Evolutionary conservation across 331 rosid species (phyloP), one percentile per base, ranked within the genome.

Genomic region (Saraca asoca): DNA sequence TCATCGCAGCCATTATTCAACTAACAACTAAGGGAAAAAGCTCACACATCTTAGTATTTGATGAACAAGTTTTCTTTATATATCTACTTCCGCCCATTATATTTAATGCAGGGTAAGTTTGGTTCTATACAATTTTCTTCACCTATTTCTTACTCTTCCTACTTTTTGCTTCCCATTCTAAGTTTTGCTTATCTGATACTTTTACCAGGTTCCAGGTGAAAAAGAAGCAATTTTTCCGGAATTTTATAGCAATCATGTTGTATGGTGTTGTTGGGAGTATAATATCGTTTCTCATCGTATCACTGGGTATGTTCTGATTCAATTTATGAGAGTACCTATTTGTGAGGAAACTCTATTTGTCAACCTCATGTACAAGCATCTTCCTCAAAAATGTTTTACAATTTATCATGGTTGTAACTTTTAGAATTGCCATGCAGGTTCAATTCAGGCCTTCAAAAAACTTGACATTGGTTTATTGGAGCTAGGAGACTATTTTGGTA

Each of bases 61-160:
- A 66, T 59, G 85, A 87, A 77, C 77, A 82, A 4, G 49, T 87
- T 45, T 82, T 87, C 82, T 87, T 87, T 68, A 80, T 80, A 43
- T 87, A 82, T 77, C 87, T 87, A 78, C 88, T 87, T 65, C 88
- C 95, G 6, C 95, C 91, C 4, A 85, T 87, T 55, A 87, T 87
- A 65, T 87, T 85, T 63, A 85, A 87, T 72, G 95, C 95, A 0
- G 91, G 95, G 95, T 87, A 68, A 68, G 88, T 70, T 80, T 58
- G n/a, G 35, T 42, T 55, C 29, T 62, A 6, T 43, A 39, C n/a
- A 34, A 20, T 42, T 51, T 9, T 31, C 53, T 46, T 29, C 8
- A 2, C 53, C 7, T 42, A 31, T 29, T n/a, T 51, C 29, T 71
- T n/a, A 6, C 51, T 0, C 19, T 39, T 39, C 43, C 43, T 0